Conservation (phyloP, 345 rosid species). For the Erucastrum elatum region DNA sequence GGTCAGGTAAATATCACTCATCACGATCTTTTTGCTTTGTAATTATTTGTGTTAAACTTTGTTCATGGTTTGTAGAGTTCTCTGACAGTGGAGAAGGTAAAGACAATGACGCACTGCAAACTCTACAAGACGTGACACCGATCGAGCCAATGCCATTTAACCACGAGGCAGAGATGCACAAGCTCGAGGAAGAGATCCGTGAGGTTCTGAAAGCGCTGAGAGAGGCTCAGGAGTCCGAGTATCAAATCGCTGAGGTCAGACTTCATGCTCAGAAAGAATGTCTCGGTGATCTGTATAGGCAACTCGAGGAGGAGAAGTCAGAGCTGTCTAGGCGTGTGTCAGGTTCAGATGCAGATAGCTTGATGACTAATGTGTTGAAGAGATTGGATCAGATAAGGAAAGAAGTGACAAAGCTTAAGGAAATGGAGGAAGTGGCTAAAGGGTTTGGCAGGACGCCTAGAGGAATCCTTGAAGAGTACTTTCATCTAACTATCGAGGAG, state of each 20-base stretch:
- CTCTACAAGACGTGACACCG: conserved; percentile 35
- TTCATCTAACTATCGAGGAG: conserved; percentile 47
- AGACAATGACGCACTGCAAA: conserved; percentile 35
- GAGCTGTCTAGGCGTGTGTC: conserved; percentile 39
- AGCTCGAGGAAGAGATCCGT: conserved; percentile 65
- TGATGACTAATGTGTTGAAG: conserved; percentile 41
- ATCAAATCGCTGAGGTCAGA: conserved; percentile 58
- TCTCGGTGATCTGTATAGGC: conserved; percentile 56
- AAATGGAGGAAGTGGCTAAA: conserved; percentile 69
- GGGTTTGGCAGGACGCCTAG: conserved; percentile 74
- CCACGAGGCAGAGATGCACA: conserved; percentile 46
- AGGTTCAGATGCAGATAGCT: conserved; percentile 39
- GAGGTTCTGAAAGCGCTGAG: conserved; percentile 56
- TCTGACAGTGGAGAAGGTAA: conserved; percentile 40
- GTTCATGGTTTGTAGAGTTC: conserved; percentile 36
- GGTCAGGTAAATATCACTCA: conserved; percentile 46
- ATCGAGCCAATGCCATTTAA: conserved; percentile 44
- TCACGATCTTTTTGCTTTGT: conserved; percentile 14
- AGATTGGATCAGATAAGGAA: conserved; percentile 59
- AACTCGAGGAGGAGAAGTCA: conserved; percentile 68
- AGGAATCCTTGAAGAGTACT: conserved; percentile 52
- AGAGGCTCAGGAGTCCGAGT: conserved; percentile 64
- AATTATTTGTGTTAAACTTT: conserved; percentile 2
- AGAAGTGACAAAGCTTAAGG: conserved; percentile 56
- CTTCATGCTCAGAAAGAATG: conserved; percentile 62